A percentile compares a stretch with the other conserved stretches of the same genome.
Conservation (phyloP, 2,329 filamentous ascomycete genomes). For the Keithomyces neogunnii region DNA sequence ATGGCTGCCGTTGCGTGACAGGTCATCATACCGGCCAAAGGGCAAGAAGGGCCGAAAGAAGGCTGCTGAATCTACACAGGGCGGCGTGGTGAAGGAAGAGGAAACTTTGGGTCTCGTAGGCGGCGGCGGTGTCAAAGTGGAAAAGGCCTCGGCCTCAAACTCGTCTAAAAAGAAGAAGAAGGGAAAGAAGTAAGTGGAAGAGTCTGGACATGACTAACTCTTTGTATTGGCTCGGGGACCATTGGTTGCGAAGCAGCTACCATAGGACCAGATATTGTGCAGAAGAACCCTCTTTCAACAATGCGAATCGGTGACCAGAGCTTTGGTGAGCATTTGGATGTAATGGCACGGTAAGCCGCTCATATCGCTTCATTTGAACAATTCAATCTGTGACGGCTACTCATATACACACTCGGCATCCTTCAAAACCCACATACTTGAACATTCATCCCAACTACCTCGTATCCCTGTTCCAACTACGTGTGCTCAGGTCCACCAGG, state of each 20-base stretch:
- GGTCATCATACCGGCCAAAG: slow-evolving; percentile 82
- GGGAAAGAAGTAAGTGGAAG: slow-evolving; percentile 38
- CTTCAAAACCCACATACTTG: too few relatives aligned
- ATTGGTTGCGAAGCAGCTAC: not conserved
- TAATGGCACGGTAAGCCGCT: too few relatives aligned
- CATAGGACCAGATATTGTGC: too few relatives aligned
- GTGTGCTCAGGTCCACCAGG: too few relatives aligned
- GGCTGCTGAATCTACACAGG: slow-evolving; percentile 71
- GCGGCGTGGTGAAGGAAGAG: slow-evolving; percentile 70
- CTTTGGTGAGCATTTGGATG: too few relatives aligned
- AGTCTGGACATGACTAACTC: not conserved
- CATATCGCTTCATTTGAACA: too few relatives aligned
- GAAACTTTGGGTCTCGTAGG: slow-evolving; percentile 56
- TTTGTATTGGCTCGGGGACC: not conserved
- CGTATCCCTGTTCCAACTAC: too few relatives aligned
- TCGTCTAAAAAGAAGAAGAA: slow-evolving; percentile 43
- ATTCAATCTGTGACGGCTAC: too few relatives aligned
- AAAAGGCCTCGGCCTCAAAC: slow-evolving; percentile 39
- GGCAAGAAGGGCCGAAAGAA: slow-evolving; percentile 88
- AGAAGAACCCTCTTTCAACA: too few relatives aligned
- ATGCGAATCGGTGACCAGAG: too few relatives aligned
- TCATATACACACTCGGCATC: too few relatives aligned
- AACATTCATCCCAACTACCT: too few relatives aligned
- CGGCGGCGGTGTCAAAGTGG: slow-evolving; percentile 56
- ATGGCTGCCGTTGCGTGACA: slow-evolving; percentile 85